These are phyloP conservation scores for Myriosclerotinia scirpicola DNA, from an alignment of 2,329 filamentous ascomycete genomes.

Conservation along the genomic window DNA sequence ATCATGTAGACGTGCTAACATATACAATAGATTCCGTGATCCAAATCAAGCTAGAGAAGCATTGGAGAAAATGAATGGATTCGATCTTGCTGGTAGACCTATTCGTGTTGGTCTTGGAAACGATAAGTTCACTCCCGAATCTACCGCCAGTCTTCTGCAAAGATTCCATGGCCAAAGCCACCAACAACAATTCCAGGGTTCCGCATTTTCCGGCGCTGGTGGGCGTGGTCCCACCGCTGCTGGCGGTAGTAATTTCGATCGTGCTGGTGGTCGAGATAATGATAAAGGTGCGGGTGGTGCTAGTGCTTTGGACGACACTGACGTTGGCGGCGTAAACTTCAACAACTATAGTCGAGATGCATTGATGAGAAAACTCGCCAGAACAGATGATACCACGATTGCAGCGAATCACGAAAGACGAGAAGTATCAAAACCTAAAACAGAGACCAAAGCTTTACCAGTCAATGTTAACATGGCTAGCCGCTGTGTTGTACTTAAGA, in stretches of 20 bases:
- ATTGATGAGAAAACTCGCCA: slow-evolving; percentile 96
- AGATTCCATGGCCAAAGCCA: slow-evolving; percentile 81
- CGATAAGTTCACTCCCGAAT: slow-evolving; percentile 99
- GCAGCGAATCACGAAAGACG: slow-evolving; percentile 64
- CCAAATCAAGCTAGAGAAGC: slow-evolving; percentile 90
- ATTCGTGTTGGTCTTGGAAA: slow-evolving; percentile 99
- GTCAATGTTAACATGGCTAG: slow-evolving; percentile 90
- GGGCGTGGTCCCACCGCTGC: slow-evolving; percentile 82
- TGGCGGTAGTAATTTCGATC: slow-evolving; percentile 76
- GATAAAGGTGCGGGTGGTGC: slow-evolving; percentile 86
- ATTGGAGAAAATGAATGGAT: slow-evolving; percentile 98
- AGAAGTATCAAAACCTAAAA: slow-evolving; percentile 74
- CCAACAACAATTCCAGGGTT: slow-evolving; percentile 77
- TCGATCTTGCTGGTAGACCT: slow-evolving; percentile 93
- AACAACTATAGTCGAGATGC: slow-evolving; percentile 98
- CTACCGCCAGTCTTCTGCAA: slow-evolving; percentile 87
- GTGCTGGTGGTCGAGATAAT: slow-evolving; percentile 82
- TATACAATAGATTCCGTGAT: slow-evolving; percentile 72
- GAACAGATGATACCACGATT: slow-evolving; percentile 75
- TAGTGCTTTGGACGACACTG: slow-evolving; percentile 93
- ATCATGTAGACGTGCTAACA: slow-evolving; percentile 41
- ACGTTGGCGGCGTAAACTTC: slow-evolving; percentile 98
- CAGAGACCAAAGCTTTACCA: slow-evolving; percentile 73
- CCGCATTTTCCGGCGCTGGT: slow-evolving; percentile 85
- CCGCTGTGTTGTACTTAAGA: slow-evolving; percentile 89